phyloP scores from a whole-genome alignment of 768 basidiomycete genomes.

The Lepiota brunneoincarnata region DNA sequence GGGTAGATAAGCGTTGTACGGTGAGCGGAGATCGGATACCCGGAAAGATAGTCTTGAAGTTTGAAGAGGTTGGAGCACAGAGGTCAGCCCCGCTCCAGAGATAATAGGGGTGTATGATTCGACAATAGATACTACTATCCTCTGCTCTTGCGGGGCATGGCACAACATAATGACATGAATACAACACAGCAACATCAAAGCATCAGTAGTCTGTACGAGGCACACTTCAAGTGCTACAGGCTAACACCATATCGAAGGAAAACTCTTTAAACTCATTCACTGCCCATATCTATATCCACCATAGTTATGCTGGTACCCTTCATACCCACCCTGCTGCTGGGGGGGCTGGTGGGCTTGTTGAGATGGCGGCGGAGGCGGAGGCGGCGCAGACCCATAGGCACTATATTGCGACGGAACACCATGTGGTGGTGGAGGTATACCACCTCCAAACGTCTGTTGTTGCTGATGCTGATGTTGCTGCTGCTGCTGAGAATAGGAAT shows the following conservation, averaged over 20 bases:
- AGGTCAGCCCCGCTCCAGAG: no score
- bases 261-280: neutral
- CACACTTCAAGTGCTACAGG: neutral
- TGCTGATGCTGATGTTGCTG: constrained; percentile 15
- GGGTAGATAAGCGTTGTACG: no score
- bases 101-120: no score
- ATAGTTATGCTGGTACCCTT: constrained; percentile 24
- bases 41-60: no score
- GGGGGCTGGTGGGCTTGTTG: constrained; percentile 10
- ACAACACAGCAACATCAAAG: no score
- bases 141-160: no score
- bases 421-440: constrained; percentile 18
- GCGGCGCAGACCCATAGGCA: constrained; percentile 16
- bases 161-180: no score
- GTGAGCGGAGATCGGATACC: no score
- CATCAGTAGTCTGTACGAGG: neutral
- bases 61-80: no score
- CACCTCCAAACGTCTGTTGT: constrained; percentile 17
- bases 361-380: constrained; percentile 18
- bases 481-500: constrained; percentile 17
- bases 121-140: no score
- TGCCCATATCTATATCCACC: constrained; percentile 15
- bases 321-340: constrained; percentile 15
- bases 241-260: neutral
- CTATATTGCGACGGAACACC: constrained; percentile 12